Percentiles rank a stretch among this genome's conserved stretches.
phyloP scores from a whole-genome alignment of 2,329 filamentous ascomycete species.

The Plenodomus lindquistii region DNA sequence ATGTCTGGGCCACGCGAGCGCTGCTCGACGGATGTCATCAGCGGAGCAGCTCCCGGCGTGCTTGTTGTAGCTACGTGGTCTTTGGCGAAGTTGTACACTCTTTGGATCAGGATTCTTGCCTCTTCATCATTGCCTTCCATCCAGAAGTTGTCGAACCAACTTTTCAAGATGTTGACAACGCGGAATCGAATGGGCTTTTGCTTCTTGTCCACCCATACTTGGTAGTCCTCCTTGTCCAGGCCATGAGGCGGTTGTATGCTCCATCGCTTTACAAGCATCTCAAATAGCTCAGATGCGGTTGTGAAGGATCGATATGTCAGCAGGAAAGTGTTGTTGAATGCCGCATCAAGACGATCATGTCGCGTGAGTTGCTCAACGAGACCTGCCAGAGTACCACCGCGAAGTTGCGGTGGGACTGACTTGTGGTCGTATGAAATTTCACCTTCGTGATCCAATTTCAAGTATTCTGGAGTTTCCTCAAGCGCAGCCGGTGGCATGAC shows the following conservation, averaged over 20 bases:
- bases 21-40: conserved; percentile 88
- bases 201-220: conserved; percentile 89
- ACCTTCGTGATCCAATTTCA: conserved; percentile 83
- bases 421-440: conserved; percentile 92
- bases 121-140: conserved; percentile 91
- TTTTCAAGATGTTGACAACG: conserved; percentile 96
- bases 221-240: conserved; percentile 73
- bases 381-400: conserved; percentile 85
- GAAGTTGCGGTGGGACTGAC: conserved; percentile 72
- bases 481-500: conserved; percentile 52
- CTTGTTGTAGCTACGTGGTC: conserved; percentile 92
- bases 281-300: conserved; percentile 84
- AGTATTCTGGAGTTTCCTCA: conserved; percentile 81
- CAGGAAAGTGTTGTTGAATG: conserved; percentile 96
- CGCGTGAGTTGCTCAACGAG: conserved; percentile 94
- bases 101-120: conserved; percentile 80
- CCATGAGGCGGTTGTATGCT: conserved; percentile 89
- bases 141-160: conserved; percentile 98
- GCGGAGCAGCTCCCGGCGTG: conserved; percentile 81
- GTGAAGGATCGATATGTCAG: conserved; percentile 97
- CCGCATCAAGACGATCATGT: conserved; percentile 92
- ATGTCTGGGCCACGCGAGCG: conserved; percentile 86
- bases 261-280: conserved; percentile 88
- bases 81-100: conserved; percentile 87
- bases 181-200: conserved; percentile 95